phyloP scores from a whole-genome alignment of 2,329 filamentous ascomycete species.

The Aspergillus oerlinghausenensis region DNA sequence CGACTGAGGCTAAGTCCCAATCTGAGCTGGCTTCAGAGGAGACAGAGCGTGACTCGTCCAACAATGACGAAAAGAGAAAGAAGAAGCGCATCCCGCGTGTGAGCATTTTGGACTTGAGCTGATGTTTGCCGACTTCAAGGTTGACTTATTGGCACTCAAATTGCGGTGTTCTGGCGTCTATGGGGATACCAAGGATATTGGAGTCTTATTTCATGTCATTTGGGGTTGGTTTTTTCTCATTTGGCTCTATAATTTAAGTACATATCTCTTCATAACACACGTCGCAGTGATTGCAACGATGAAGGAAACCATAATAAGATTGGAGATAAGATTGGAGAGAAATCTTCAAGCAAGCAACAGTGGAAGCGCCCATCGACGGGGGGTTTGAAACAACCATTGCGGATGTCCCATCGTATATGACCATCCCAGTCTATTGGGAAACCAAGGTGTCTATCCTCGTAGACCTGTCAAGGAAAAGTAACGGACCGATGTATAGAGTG shows the following conservation, averaged over 20 bases:
- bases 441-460: neutral
- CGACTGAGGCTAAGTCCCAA: conserved; percentile 4
- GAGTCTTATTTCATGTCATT: neutral
- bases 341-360: neutral
- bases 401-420: neutral
- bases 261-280: neutral
- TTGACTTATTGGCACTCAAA: neutral
- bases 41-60: neutral
- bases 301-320: neutral
- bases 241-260: neutral
- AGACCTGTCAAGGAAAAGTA: neutral
- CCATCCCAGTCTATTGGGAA: neutral
- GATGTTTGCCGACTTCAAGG: neutral
- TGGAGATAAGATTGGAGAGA: neutral
- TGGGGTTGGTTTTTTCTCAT: neutral
- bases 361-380: neutral
- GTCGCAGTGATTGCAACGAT: neutral
- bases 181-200: neutral
- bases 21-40: conserved; percentile 5
- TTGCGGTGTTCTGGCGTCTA: neutral
- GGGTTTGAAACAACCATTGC: neutral
- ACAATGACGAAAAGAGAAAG: conserved; percentile 9
- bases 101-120: conserved; percentile 30
- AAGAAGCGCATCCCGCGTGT: conserved; percentile 31
- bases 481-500: neutral